Conservation (phyloP, 768 basidiomycete species). For the Gelatoporia subvermispora region DNA sequence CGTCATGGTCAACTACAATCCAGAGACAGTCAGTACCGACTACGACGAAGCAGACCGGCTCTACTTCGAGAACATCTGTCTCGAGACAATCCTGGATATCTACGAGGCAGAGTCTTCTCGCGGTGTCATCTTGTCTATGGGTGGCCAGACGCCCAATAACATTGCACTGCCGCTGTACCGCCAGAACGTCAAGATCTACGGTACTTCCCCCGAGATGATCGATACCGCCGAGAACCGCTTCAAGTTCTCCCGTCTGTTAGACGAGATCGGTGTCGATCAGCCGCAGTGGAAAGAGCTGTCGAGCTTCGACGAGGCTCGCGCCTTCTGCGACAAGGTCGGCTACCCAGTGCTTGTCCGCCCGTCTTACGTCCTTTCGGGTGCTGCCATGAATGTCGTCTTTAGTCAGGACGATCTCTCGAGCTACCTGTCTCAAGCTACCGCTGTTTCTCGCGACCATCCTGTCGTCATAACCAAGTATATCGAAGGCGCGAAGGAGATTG, state of each 20-base stretch:
- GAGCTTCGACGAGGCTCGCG: constrained; percentile 78
- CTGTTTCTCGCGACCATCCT: constrained; percentile 93
- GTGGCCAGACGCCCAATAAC: constrained; percentile 98
- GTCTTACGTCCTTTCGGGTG: constrained; percentile 98
- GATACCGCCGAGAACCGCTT: constrained; percentile 98
- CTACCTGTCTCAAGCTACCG: constrained; percentile 92
- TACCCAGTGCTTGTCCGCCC: constrained; percentile 96
- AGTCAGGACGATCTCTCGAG: constrained; percentile 85
- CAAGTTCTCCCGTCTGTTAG: constrained; percentile 97
- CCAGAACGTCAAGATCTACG: constrained; percentile 97
- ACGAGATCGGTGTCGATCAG: constrained; percentile 98
- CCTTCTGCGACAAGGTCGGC: constrained; percentile 90
- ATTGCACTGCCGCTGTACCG: constrained; percentile 94
- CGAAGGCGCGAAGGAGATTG: constrained; percentile 99
- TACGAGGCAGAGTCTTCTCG: constrained; percentile 87
- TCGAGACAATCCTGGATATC: constrained; percentile 95
- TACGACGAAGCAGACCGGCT: constrained; percentile 98
- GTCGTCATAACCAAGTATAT: constrained; percentile 99
- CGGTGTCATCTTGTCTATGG: constrained; percentile 96
- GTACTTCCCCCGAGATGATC: constrained; percentile 99
- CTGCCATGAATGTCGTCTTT: constrained; percentile 99
- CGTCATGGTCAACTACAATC: constrained; percentile 99
- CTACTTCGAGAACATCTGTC: constrained; percentile 97
- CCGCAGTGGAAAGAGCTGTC: constrained; percentile 96
- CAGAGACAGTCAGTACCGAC: constrained; percentile 97